Conservation (phyloP, 495 filamentous ascomycete genomes). For the Pseudevernia furfuracea region DNA sequence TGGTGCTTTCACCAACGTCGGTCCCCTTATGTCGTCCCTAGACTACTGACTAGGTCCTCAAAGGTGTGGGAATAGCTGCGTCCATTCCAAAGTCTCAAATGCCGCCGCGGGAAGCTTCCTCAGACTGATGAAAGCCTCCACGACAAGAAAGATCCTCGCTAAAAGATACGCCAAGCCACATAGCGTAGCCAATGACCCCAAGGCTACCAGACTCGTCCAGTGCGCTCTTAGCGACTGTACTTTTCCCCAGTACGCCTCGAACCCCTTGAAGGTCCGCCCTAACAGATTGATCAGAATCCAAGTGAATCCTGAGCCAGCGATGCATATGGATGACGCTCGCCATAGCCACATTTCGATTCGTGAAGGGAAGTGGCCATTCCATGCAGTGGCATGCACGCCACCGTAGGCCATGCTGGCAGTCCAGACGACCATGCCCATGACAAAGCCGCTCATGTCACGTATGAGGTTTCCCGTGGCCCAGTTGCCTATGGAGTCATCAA, state of each 20-base stretch:
- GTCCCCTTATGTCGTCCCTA: too few relatives aligned
- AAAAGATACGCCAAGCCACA: constrained; percentile 24
- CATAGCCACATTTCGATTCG: constrained; percentile 27
- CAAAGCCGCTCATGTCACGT: constrained; percentile 8
- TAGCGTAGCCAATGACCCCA: constrained; percentile 17
- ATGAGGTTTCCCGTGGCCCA: constrained; percentile 17
- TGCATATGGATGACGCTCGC: constrained; percentile 25
- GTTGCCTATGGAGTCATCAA: constrained; percentile 1
- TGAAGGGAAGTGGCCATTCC: constrained; percentile 31
- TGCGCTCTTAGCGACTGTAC: background rate
- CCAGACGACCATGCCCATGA: constrained; percentile 19
- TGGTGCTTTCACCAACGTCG: too few relatives aligned
- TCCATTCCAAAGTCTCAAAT: constrained; percentile 30
- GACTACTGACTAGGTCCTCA: too few relatives aligned
- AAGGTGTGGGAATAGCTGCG: constrained; percentile 19
- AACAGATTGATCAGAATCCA: constrained; percentile 16
- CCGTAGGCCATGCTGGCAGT: constrained; percentile 21
- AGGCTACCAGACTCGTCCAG: background rate
- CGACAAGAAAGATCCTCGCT: constrained; percentile 28
- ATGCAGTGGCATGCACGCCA: constrained; percentile 28
- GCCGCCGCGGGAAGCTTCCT: constrained; percentile 29
- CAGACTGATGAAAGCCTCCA: constrained; percentile 34
- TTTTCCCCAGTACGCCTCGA: constrained; percentile 12
- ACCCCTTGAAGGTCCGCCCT: constrained; percentile 1
- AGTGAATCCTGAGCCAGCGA: constrained; percentile 5